Base-by-base conservation (phyloP, 148 eudicot species). In the Fagopyrum esculentum region DNA sequence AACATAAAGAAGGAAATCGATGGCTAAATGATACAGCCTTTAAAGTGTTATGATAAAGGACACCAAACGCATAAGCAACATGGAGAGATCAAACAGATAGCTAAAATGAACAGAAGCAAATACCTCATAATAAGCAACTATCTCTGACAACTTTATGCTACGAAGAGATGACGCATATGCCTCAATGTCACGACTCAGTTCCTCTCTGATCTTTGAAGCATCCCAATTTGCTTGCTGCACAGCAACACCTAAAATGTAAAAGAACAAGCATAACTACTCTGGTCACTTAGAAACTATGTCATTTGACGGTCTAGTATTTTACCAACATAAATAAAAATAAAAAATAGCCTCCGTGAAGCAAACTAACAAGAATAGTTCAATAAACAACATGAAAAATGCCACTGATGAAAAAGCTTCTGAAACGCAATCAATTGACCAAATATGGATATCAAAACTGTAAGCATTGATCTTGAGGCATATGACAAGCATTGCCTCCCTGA, bases 121-220 rank as follows among this genome's bases (percentile, higher is more conserved):
- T 76, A 86, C 88, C 86, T 86, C 84, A 79, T 52, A 77, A 6
- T 19, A 35, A 56, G 83, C 73, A 44, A 45, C 12, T 48, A 79
- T 73, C 71, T 81, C 78, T 5, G 83, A 81, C 74, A 85, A 77
- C 74, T 81, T 83, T 15, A 49, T 73, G 75, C 52, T 77, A 47
- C 83, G 74, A 59, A 85, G 78, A 46, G 71, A 54, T 52, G 80
- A 72, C 40, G 80, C 78, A 81, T 83, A 80, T 35, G 79, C 81
- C 73, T 85, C 88, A 71, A 85, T 81, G 75, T 85, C 86, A 76
- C 82, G 82, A n/a, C 44, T 49, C 75, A 85, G 86, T 63, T 85
- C 83, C n/a, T n/a, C n/a, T n/a, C n/a, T n/a, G n/a, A n/a, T n/a
- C n/a, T n/a, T n/a, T n/a, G n/a, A n/a, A n/a, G 80, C 69, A 74